Base-by-base conservation (phyloP, 2,329 filamentous ascomycete species). In the Ophiognomonia clavigignenti-juglandacearum region DNA sequence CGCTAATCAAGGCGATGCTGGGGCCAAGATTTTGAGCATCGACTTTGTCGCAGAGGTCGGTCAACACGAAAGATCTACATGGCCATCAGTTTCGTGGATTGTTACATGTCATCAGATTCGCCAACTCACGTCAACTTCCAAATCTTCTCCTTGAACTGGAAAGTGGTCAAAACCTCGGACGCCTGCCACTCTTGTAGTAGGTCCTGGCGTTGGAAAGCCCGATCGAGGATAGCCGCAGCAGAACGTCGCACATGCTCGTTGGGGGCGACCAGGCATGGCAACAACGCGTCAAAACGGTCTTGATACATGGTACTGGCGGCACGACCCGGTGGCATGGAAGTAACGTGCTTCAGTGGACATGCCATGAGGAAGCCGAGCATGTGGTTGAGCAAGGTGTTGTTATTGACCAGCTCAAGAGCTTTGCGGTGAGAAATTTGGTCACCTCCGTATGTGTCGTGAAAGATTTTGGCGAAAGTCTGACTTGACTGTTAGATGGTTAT, bases 301-400 rank as follows among this genome's bases (percentile, higher is more conserved):
- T 70, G 63, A 40, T 69, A 71, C 45, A 70, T 72, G 4, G 52
- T 51, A 19, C 63, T 64, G 8, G 67, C 66, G 6, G 58, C 51
- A 3, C 53, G 55, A 13, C 67, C 62, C 14, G 54, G 51, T 9
- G 69, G 68, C 8, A 66, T 59, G 13, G 64, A 67, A 45, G 68
- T 62, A 43, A 77, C 74, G 3, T 78, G 60, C 2, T 71, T 73
- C 43, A 67, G 52, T 43, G 80, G 75, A 1, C 74, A 78, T 6
- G 73, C 71, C 53, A 78, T 70, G 10, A 85, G 60, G 48, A 83
- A 84, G 35, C 71, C 67, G 10, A 85, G 64, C 43, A 82, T 78
- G 49, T 71, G 73, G 57, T 71, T 72, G 20, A 74, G 64, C 56
- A 78, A 67, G 39, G 64, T 62, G 19, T 66, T 61, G 19, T 67